Base-by-base conservation (phyloP, 306 rosid species). In the Clitoria ternatea region DNA sequence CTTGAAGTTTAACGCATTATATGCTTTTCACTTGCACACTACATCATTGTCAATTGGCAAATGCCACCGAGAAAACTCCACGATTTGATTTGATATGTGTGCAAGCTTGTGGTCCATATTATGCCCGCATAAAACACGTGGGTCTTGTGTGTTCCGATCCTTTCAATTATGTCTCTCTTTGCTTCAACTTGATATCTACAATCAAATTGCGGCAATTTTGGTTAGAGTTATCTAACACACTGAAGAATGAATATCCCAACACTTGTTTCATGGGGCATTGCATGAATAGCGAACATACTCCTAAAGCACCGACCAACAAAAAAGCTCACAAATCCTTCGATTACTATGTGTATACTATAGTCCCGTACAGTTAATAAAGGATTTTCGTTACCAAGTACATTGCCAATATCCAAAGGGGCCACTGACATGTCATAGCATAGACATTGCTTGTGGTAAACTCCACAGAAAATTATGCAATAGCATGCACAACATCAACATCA, bases 311-410 rank as follows among this genome's bases (percentile, higher is more conserved):
- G 72, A 79, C 76, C 79, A 55, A 59, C 55, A 4, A 29, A 61
- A 70, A 78, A 59, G 66, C 48, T 82, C 70, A 83, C 73, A 69
- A 69, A 29, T 78, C 52, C 45, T 65, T 54, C 70, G 19, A 76
- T 70, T 65, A 66, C 85, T 22, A 5, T 26, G 61, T 69, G 75
- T 61, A 29, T 43, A 44, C 14, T 44, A 27, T 18, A 19, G 14
- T 7, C 22, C 49, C 42, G 64, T 42, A 79, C 66, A 81, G 52
- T 9, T 70, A 60, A 2, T 36, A 75, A 23, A 3, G 86, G 82
- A 11, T 78, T 79, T 79, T 49, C 52, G 79, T 79, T 27, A 50
- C 53, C 92, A 84, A 84, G 66, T 82, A 86, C 39, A 88, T 76
- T 30, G 80, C 85, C 47, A 30, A 48, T 76, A n/a, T 6, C 89